Base-by-base conservation (phyloP, 225 moss, liverwort and hornwort genomes). In the Pseudoscleropodium purum region DNA sequence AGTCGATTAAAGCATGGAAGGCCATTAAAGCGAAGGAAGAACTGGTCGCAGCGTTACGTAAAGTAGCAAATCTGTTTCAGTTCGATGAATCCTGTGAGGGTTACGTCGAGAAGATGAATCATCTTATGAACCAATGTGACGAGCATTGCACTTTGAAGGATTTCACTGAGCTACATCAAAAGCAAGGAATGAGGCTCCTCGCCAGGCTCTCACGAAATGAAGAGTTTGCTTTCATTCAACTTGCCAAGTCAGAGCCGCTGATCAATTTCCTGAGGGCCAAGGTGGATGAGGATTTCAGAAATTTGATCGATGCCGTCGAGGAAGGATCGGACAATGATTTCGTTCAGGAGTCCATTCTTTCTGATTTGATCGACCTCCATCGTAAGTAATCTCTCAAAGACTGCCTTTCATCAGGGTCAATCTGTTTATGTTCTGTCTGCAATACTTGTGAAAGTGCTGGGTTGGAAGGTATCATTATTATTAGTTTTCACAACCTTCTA, bases 331-430 rank as follows among this genome's bases (percentile, higher is more conserved):
- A 95, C 36, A 92, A 93, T 75, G 92, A 92, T 87, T 93, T 95
- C 69, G 93, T 95, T 61, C 93, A 95, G 86, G 92, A 91, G 66
- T 92, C 93, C 34, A 95, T 91, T 73, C 88, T 95, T 64, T 95
- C 95, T 57, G 95, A 95, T 91, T 91, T 95, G 67, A 93, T 95
- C 67, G 94, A 94, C 64, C 93, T 94, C 75, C 93, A 94, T 92
- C 90, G 93, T 94, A 91, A 91, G 94, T 68, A 41, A 49, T 39
- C 59, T 65, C 90, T 75, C 43, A 33, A 33, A 33, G 65, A 75
- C 47, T 49, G 34, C n/a, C 20, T 51, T 75, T 47, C 54, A 60
- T 61, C 15, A 75, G 54, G 39, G 77, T 77, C 30, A 66, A 51
- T 86, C 43, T 78, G 78, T 59, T 33, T 49, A 6, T 57, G 84